Conservation (phyloP, 768 basidiomycete genomes). For the Lentinula edodes region DNA sequence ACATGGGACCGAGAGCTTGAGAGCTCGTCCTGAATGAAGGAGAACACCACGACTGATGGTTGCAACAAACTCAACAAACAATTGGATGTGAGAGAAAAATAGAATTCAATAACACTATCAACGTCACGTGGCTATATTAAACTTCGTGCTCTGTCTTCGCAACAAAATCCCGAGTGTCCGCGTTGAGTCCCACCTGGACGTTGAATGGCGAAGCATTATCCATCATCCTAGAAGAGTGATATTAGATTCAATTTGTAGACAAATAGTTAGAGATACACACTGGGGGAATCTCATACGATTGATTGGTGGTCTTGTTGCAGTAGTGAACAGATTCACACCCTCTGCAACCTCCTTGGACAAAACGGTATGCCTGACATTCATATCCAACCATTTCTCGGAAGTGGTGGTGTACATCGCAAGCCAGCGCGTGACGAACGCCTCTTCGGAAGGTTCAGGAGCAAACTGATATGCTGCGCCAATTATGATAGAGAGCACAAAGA, state of each 20-base stretch:
- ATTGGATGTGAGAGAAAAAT: not conserved
- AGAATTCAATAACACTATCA: not conserved
- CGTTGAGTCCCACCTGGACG: constrained; percentile 47
- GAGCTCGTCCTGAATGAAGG: constrained; percentile 8
- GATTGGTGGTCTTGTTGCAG: constrained; percentile 40
- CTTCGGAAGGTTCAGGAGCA: constrained; percentile 56
- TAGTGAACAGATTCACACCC: constrained; percentile 35
- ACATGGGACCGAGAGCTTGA: constrained; percentile 1
- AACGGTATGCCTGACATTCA: constrained; percentile 54
- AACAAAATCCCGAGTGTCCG: constrained; percentile 27
- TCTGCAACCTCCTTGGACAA: constrained; percentile 38
- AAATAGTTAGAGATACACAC: constrained; percentile 37
- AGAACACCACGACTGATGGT: not conserved
- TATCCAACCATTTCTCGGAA: constrained; percentile 44
- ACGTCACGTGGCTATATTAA: constrained; percentile 3
- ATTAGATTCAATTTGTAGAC: constrained; percentile 3
- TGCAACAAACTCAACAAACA: constrained; percentile 1
- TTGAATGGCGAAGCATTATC: constrained; percentile 58
- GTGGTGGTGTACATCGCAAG: constrained; percentile 54
- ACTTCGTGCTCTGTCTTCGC: constrained; percentile 22
- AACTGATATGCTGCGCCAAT: constrained; percentile 60
- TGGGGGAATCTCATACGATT: constrained; percentile 69
- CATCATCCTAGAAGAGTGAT: constrained; percentile 36
- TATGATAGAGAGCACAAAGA: constrained; percentile 43
- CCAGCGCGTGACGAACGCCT: constrained; percentile 62